Evolutionary conservation across 768 basidiomycete genomes (phyloP), one percentile per base, ranked within the genome.

Genomic region (Coprinellus micaceus): DNA sequence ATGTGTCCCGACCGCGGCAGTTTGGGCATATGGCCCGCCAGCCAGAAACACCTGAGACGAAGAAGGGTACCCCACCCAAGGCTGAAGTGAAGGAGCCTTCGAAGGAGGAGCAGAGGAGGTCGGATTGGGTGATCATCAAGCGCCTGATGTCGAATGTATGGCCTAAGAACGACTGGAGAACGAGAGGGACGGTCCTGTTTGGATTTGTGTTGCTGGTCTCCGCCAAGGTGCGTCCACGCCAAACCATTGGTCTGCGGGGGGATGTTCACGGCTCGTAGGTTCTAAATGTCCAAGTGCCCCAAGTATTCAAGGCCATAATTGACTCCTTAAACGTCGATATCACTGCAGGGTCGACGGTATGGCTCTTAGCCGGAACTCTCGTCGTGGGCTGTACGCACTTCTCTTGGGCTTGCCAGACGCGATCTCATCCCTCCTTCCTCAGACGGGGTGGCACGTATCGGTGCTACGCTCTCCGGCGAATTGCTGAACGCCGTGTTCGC

Each of bases 271-370:
- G 51, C n/a, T 9, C 49, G 28, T 54, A 94, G 94, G 73, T 97
- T 43, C 73, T 98, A 55, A 99, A 98, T 67, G 97, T 99, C 0
- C 96, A 98, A 79, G 95, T 99, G n/a, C 97, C 97, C 0, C 82
- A 92, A 61, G 75, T 98, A 58, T 99, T 99, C 82, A 98, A 98
- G 72, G 71, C 79, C 25, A 82, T 99, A 41, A 85, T 99, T 52
- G 96, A 99, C 67, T 71, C 90, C 1, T 76, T 99, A 59, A 97
- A 98, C 64, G 76, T 98, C 29, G 85, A 89, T 25, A 77, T 97
- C 30, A 82, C 87, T 12, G 71, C 84, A 12, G 68, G 77, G 6
- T 82, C 87, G 4, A 94, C 95, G 0, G 93, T 91, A 2, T 96
- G 94, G 91, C 78, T 94, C 2, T 75, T 99, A 22, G 93, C 88